Percentiles rank a stretch among this genome's conserved stretches.
Conservation (phyloP, 108 stramenopile species). For the Poteriospumella lacustris region DNA sequence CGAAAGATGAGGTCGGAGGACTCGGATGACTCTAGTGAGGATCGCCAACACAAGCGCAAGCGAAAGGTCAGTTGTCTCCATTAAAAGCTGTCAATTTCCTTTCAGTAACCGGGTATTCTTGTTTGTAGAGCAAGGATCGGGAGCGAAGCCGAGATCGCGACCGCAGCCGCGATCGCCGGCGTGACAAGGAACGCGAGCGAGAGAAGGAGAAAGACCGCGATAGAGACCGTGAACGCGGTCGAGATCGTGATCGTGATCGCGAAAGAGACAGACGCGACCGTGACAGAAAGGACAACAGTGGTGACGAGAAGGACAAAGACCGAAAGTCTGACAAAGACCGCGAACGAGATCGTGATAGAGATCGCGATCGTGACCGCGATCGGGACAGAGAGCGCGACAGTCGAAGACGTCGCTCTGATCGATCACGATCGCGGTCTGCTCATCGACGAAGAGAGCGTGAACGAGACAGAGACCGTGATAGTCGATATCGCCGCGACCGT, state of each 20-base stretch:
- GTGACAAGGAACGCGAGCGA: no score
- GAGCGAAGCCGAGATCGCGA: background rate
- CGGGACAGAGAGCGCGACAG: background rate
- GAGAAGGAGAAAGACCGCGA: constrained; percentile 22
- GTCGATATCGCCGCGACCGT: background rate
- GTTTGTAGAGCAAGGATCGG: constrained; percentile 3
- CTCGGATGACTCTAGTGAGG: background rate
- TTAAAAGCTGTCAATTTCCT: background rate
- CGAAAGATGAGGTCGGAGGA: background rate
- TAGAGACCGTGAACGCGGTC: constrained; percentile 17
- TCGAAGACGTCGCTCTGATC: background rate
- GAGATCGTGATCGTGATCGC: constrained; percentile 8
- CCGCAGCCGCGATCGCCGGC: background rate
- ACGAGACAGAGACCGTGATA: constrained; percentile 9
- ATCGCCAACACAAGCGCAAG: background rate
- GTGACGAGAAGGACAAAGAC: background rate
- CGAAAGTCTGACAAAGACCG: background rate
- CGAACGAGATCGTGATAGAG: constrained; percentile 3
- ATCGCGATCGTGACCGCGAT: no score
- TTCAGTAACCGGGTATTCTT: no score
- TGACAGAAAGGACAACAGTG: background rate
- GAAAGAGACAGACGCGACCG: background rate
- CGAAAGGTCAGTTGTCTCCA: background rate
- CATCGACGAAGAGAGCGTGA: background rate
- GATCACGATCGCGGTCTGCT: background rate